These are phyloP conservation scores for Fusarium tanahbumbuense DNA, from an alignment of 2,329 filamentous ascomycete species.

Conservation along the genomic window DNA sequence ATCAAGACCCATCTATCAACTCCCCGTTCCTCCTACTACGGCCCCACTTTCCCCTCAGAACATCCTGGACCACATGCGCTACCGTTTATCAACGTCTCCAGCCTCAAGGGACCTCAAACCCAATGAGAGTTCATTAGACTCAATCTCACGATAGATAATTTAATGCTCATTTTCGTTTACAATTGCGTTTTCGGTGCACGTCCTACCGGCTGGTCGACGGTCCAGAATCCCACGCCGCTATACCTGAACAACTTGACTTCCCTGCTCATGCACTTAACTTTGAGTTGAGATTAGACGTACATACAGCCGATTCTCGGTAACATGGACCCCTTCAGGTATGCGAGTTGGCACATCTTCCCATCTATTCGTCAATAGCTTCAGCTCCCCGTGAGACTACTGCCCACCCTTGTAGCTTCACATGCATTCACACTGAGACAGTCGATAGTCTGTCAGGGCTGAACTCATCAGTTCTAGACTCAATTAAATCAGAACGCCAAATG, in stretches of 20 bases:
- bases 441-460: constrained; percentile 25
- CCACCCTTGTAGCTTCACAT: constrained; percentile 7
- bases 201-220: constrained; percentile 6
- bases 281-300: background rate
- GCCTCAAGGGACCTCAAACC: background rate
- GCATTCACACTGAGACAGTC: constrained; percentile 8
- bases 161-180: background rate
- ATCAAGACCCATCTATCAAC: constrained; percentile 25
- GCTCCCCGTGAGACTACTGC: background rate
- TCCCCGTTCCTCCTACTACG: constrained; percentile 21
- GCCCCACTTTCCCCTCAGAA: constrained; percentile 26
- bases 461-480: constrained; percentile 32
- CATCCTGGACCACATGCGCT: constrained; percentile 1
- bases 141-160: background rate
- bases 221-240: background rate
- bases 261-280: constrained; percentile 1
- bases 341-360: background rate
- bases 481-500: constrained; percentile 4
- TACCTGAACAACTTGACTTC: background rate
- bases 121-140: background rate
- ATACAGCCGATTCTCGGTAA: background rate
- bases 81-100: constrained; percentile 16
- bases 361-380: constrained; percentile 9
- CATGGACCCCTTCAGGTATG: background rate
- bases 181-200: background rate